Base-by-base conservation (phyloP, 2,329 filamentous ascomycete genomes). In the Nectriaceae sp. region DNA sequence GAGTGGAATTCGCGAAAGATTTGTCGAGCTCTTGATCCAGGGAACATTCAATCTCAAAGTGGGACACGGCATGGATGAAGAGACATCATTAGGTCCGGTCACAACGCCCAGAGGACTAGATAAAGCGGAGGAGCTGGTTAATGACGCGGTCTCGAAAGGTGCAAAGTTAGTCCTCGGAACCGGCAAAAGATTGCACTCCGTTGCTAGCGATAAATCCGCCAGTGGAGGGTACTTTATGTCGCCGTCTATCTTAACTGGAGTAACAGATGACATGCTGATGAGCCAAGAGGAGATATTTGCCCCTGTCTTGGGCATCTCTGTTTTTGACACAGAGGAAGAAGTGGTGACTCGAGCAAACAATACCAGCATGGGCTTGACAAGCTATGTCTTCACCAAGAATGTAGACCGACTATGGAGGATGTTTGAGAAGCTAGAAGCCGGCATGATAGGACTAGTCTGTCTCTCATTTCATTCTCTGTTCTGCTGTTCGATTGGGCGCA, bases 1-100 rank as follows among this genome's bases (percentile, higher is more conserved):
- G 53, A 70, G 70, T 5, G 78, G 75, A 5, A 76, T 88, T n/a
- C 83, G 84, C 63, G 79, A 85, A 3, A 19, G 31, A 2, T 60
- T 60, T 15, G 19, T 47, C 0, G 21, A 46, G 11, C 29, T 15
- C 10, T 11, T 37, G 33, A 18, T 11, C 6, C 6, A 10, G 11
- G 6, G 16, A 18, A 18, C 16, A 18, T 37, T 16, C 6, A 18
- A 11, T 6, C 33, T 37, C 11, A 18, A 11, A 11, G 10, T 37
- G 6, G 33, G 33, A 6, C 33, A 37, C 18, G 33, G 33, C 11
- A 18, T 11, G 6, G 10, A 11, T 37, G 10, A 10, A 6, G 16
- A 11, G 6, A 11, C 33, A 6, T 11, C 33, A 11, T 16, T 37
- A 6, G 33, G 21, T 0, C 50, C 57, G 0, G 41, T 60, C 0